phyloP scores from a whole-genome alignment of 176 grass and related monocot genomes.

The Elymus sibiricus region DNA sequence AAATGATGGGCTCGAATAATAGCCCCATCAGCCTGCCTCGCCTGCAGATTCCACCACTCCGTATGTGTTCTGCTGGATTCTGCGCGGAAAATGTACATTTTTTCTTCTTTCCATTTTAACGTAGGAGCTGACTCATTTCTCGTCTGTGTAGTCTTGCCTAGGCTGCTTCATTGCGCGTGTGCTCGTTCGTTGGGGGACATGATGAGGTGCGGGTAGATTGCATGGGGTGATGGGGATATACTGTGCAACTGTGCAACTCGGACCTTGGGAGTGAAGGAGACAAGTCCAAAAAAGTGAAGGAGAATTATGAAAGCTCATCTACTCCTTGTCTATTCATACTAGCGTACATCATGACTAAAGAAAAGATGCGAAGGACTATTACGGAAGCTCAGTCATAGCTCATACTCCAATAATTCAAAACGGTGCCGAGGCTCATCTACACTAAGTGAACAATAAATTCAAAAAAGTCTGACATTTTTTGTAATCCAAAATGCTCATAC shows the following conservation, averaged over 20 bases:
- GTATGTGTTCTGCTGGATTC: too few relatives aligned
- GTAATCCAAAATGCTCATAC: too few relatives aligned
- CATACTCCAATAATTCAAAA: too few relatives aligned
- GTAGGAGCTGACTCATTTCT: not conserved
- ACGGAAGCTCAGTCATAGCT: too few relatives aligned
- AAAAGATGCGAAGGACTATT: too few relatives aligned
- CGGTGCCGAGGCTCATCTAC: too few relatives aligned
- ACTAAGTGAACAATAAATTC: too few relatives aligned
- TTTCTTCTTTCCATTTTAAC: not conserved
- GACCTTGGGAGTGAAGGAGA: not conserved
- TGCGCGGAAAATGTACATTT: not conserved
- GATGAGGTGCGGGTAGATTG: not conserved
- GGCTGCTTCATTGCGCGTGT: not conserved
- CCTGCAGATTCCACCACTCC: not conserved
- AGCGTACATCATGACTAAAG: too few relatives aligned
- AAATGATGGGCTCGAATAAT: constrained; percentile 18
- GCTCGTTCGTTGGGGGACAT: not conserved
- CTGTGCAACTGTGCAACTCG: not conserved
- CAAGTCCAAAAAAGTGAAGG: not conserved
- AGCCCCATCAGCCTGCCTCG: not conserved
- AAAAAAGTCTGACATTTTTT: too few relatives aligned
- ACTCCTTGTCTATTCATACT: too few relatives aligned
- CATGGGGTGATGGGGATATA: not conserved
- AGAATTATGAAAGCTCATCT: too few relatives aligned
- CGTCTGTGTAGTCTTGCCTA: not conserved